Conservation (phyloP, 345 rosid species). For the Luvunga scandens region DNA sequence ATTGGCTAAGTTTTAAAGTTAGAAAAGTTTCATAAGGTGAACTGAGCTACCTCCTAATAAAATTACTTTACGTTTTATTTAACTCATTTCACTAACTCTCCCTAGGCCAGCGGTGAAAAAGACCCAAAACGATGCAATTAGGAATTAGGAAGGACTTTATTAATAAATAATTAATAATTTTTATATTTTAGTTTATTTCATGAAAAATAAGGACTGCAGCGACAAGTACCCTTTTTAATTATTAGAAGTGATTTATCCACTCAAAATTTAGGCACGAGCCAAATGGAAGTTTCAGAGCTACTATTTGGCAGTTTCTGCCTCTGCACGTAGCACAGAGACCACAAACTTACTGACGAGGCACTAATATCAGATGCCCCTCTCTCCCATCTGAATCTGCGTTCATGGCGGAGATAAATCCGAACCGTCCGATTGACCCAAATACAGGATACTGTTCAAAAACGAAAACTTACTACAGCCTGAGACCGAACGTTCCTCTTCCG, state of each 20-base stretch:
- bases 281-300: not conserved
- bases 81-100: no score
- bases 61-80: no score
- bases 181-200: no score
- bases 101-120: no score
- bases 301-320: not conserved
- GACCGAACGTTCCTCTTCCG: constrained; percentile 52
- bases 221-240: not conserved
- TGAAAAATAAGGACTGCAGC: not conserved
- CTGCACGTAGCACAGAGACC: not conserved
- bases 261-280: not conserved
- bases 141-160: no score
- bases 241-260: not conserved
- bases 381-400: not conserved
- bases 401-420: not conserved
- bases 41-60: no score
- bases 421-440: constrained; percentile 24
- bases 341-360: no score
- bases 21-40: no score
- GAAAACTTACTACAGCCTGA: constrained; percentile 49
- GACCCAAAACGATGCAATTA: no score
- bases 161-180: no score
- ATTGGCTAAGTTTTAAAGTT: no score
- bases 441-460: constrained; percentile 50
- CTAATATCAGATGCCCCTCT: not conserved